phyloP scores from a whole-genome alignment of 2,329 filamentous ascomycete species.

The Lachnellula arida region DNA sequence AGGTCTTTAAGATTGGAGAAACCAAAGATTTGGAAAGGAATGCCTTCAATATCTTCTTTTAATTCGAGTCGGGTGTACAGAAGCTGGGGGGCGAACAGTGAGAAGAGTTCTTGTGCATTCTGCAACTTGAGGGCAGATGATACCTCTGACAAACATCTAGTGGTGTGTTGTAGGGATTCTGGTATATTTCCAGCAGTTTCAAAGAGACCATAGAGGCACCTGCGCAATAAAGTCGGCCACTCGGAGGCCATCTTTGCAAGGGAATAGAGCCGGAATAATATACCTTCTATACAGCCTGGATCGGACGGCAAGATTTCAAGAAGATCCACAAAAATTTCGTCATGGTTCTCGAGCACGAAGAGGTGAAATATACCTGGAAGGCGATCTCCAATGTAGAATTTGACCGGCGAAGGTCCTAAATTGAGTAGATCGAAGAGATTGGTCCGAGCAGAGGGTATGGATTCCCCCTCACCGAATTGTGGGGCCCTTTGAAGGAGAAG shows the following conservation, averaged over 20 bases:
- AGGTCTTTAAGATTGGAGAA: conserved; percentile 67
- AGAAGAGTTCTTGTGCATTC: conserved; percentile 68
- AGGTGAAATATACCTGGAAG: conserved; percentile 73
- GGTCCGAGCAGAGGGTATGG: conserved; percentile 50
- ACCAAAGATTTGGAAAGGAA: conserved; percentile 83
- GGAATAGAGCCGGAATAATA: conserved; percentile 75
- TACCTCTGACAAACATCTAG: conserved; percentile 63
- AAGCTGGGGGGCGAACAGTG: conserved; percentile 80
- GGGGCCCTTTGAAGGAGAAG: conserved; percentile 62
- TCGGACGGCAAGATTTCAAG: conserved; percentile 73
- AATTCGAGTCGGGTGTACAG: conserved; percentile 82
- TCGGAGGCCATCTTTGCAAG: conserved; percentile 71
- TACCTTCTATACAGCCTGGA: conserved; percentile 68
- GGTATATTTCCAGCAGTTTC: conserved; percentile 76
- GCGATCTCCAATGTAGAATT: conserved; percentile 66
- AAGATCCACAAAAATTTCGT: conserved; percentile 79
- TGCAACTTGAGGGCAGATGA: conserved; percentile 60
- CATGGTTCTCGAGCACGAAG: conserved; percentile 78
- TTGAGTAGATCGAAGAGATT: conserved; percentile 70
- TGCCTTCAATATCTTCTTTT: conserved; percentile 56
- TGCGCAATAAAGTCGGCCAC: conserved; percentile 82
- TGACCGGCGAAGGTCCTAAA: conserved; percentile 62
- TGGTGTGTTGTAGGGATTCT: conserved; percentile 63
- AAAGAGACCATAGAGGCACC: conserved; percentile 90
- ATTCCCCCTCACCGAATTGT: conserved; percentile 50